A percentile compares a stretch with the other conserved stretches of the same genome.
These are phyloP conservation scores for Drechslera avenae DNA, from an alignment of 2,329 filamentous ascomycete genomes.

Conservation along the genomic window DNA sequence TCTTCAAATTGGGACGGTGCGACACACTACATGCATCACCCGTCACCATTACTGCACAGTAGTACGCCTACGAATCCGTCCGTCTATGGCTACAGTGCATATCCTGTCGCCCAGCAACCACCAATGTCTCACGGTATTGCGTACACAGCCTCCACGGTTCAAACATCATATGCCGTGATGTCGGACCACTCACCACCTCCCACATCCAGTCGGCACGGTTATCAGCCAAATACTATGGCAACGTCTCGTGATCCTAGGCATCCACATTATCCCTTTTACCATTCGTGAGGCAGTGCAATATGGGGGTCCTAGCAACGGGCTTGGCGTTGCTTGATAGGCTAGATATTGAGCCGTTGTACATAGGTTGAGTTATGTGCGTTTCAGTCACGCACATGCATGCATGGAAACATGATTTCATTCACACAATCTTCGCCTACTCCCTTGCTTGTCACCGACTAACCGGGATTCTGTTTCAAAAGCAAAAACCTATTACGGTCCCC, in stretches of 20 bases:
- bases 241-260: slow-evolving; percentile 29
- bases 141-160: slow-evolving; percentile 22
- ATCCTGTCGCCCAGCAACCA: slow-evolving; percentile 19
- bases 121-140: slow-evolving; percentile 18
- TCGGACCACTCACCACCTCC: slow-evolving; percentile 10
- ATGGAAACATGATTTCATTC: neutral
- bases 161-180: slow-evolving; percentile 17
- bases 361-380: neutral
- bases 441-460: neutral
- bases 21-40: slow-evolving; percentile 20
- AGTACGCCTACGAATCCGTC: slow-evolving; percentile 14
- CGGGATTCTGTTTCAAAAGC: neutral
- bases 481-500: no score
- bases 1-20: slow-evolving; percentile 26
- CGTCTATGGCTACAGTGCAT: slow-evolving; percentile 21
- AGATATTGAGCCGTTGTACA: neutral
- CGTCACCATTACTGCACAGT: slow-evolving; percentile 23
- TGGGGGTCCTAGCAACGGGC: slow-evolving; percentile 5
- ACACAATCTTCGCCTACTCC: neutral
- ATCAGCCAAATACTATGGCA: slow-evolving; percentile 7
- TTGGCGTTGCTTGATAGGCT: slow-evolving; percentile 8
- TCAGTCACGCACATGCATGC: neutral
- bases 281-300: slow-evolving; percentile 28
- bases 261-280: slow-evolving; percentile 23
- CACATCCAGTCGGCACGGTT: slow-evolving; percentile 17